Conservation (phyloP, 192 early-diverging fungal species). For the Pilaira anomala region DNA sequence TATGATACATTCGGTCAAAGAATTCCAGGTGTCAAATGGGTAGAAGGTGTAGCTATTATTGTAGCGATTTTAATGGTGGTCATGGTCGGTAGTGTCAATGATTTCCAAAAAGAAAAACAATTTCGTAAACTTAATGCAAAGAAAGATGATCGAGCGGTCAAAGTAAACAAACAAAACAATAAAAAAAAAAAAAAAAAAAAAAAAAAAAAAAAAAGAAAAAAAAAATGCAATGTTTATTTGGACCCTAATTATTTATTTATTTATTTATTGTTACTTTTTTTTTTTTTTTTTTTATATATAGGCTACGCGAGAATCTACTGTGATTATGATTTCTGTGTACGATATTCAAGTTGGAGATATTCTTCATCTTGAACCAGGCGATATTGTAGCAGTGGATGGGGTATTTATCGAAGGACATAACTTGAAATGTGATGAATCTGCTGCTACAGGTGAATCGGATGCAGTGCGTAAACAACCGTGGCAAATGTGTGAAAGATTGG, state of each 20-base stretch:
- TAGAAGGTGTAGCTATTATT: conserved; percentile 86
- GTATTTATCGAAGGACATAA: conserved; percentile 82
- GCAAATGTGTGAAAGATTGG: conserved; percentile 41
- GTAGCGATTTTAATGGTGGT: conserved; percentile 77
- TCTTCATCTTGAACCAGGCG: conserved; percentile 83
- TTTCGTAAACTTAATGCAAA: conserved; percentile 81
- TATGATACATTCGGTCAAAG: conserved; percentile 31
- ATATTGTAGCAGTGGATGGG: conserved; percentile 92
- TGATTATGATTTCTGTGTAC: conserved; percentile 65
- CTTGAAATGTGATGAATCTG: conserved; percentile 86
- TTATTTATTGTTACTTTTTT: too few relatives aligned
- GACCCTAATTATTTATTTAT: too few relatives aligned
- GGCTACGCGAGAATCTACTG: conserved; percentile 71
- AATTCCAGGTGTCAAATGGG: conserved; percentile 69
- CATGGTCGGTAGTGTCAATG: conserved; percentile 74
- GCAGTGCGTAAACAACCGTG: conserved; percentile 75
- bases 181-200: too few relatives aligned
- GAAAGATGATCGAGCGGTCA: conserved; percentile 78
- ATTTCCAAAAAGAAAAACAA: conserved; percentile 85
- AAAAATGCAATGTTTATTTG: not conserved
- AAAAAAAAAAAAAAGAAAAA: not conserved
- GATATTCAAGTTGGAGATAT: conserved; percentile 92
- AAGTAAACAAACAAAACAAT: too few relatives aligned
- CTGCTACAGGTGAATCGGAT: conserved; percentile 92
- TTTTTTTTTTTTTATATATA: conserved; percentile 7